A percentile compares a stretch with the other conserved stretches of the same genome.
phyloP scores from a whole-genome alignment of 257 asterid species.

The Nicotiana obtusifolia region DNA sequence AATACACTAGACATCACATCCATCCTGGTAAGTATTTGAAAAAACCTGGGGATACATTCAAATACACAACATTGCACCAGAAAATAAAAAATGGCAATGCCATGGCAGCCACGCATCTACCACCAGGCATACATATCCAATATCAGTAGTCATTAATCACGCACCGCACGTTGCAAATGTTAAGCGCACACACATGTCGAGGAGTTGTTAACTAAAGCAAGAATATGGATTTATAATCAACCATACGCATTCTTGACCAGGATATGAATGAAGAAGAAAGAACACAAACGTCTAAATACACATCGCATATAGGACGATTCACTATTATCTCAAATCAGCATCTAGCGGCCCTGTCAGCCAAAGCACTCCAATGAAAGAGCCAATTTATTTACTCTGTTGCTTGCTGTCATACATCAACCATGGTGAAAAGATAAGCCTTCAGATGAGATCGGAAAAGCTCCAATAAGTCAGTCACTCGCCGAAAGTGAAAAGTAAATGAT shows the following conservation, averaged over 20 bases:
- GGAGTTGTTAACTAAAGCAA: neutral
- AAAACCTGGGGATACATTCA: neutral
- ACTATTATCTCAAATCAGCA: neutral
- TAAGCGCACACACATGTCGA: neutral
- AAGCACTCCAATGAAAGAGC: neutral
- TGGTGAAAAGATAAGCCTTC: neutral
- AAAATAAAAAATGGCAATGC: neutral
- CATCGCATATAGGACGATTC: neutral
- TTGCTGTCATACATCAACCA: neutral
- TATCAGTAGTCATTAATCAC: neutral
- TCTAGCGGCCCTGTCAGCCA: neutral
- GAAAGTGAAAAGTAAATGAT: neutral
- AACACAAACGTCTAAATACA: neutral
- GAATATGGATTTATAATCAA: neutral
- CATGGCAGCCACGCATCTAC: neutral
- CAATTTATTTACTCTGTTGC: neutral
- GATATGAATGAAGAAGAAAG: neutral
- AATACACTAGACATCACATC: constrained; percentile 4
- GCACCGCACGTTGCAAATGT: neutral
- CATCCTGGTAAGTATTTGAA: neutral
- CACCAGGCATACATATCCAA: neutral
- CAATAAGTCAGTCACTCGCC: neutral
- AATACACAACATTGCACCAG: neutral
- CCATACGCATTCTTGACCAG: neutral
- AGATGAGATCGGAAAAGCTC: neutral